Conservation (phyloP, 306 rosid species). For the Cyclanthera cordifolia region DNA sequence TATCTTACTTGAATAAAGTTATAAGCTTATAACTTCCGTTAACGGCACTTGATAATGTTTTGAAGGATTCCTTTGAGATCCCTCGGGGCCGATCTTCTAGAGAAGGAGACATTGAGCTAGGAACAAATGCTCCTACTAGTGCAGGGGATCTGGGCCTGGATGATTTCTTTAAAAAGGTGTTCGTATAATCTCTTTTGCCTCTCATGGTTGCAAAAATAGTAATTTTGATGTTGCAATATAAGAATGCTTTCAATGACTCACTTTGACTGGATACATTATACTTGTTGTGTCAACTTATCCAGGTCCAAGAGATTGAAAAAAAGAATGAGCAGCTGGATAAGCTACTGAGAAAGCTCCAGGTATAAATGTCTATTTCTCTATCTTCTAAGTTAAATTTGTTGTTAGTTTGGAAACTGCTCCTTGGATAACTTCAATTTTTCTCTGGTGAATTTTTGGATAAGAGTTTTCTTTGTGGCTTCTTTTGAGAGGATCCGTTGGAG, state of each 20-base stretch:
- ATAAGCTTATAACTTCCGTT: neutral
- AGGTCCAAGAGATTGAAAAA: conserved; percentile 83
- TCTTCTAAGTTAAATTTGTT: neutral
- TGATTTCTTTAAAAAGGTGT: conserved; percentile 70
- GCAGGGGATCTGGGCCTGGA: conserved; percentile 67
- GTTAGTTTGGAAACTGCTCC: too few relatives aligned
- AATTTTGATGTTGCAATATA: neutral
- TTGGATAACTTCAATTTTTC: too few relatives aligned
- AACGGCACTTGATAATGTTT: conserved; percentile 1
- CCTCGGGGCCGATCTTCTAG: conserved; percentile 52
- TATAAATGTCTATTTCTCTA: conserved; percentile 12
- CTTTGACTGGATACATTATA: neutral
- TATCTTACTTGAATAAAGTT: neutral
- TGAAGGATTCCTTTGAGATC: conserved; percentile 81
- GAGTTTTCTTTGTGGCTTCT: neutral
- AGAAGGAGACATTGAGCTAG: conserved; percentile 67
- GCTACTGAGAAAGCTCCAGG: conserved; percentile 73
- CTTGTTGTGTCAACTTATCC: conserved; percentile 9
- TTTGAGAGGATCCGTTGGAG: neutral
- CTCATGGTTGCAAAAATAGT: neutral
- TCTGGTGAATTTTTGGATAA: neutral
- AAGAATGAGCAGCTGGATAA: conserved; percentile 66
- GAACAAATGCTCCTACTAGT: conserved; percentile 36
- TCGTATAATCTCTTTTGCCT: neutral
- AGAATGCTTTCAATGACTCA: too few relatives aligned